phyloP scores from a whole-genome alignment of 352 stramenopile species.

The Lagenidium giganteum region DNA sequence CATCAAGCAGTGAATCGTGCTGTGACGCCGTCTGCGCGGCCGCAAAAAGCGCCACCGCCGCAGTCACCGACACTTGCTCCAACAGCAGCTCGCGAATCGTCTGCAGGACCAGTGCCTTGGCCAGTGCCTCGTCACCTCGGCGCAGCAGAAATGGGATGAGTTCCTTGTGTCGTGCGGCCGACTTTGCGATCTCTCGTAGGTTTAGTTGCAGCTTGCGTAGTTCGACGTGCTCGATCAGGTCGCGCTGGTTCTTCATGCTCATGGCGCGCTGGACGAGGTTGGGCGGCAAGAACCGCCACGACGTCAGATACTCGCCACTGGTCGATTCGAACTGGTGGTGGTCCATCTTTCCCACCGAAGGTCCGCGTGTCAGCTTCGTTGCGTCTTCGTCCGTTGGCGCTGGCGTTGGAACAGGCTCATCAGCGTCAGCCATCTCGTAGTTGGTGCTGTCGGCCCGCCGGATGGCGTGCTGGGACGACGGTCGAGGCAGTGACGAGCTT shows the following conservation, averaged over 20 bases:
- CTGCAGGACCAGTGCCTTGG: constrained; percentile 43
- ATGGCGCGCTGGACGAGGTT: constrained; percentile 55
- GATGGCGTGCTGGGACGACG: too few species aligned
- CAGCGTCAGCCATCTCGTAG: constrained; percentile 18
- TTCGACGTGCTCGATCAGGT: constrained; percentile 30
- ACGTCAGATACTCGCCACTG: constrained; percentile 25
- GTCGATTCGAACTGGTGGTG: constrained; percentile 21
- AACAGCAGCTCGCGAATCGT: constrained; percentile 49
- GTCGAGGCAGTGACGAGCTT: too few species aligned
- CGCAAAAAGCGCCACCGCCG: constrained; percentile 27
- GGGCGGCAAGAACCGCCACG: constrained; percentile 58
- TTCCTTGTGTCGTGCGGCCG: constrained; percentile 47
- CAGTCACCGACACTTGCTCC: constrained; percentile 37
- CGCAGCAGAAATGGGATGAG: constrained; percentile 69
- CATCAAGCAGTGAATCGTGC: constrained; percentile 24
- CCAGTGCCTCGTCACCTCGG: constrained; percentile 33
- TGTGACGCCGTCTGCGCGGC: constrained; percentile 39
- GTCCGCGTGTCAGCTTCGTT: too few species aligned
- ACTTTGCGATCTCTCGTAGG: constrained; percentile 44
- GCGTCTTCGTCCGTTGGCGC: constrained; percentile 28
- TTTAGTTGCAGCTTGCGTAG: constrained; percentile 73
- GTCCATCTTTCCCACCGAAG: constrained; percentile 31
- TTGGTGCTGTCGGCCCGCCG: constrained; percentile 1
- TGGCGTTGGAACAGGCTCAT: constrained; percentile 15
- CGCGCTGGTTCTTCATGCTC: constrained; percentile 12